phyloP scores from a whole-genome alignment of 768 basidiomycete species.

The Kwoniella botswanensis region DNA sequence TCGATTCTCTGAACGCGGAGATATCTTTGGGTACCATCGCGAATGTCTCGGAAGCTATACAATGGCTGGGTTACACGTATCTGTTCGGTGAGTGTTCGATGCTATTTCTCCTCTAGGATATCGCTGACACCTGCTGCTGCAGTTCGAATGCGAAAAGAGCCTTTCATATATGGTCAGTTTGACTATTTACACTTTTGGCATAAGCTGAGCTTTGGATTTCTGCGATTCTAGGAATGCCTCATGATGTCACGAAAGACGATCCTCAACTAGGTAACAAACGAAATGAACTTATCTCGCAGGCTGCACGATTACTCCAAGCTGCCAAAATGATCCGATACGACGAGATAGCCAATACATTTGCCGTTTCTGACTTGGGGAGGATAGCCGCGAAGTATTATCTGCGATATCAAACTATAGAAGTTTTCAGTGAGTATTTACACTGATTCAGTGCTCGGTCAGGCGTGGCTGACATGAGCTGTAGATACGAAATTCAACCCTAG shows the following conservation, averaged over 20 bases:
- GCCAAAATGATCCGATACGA: conserved; percentile 84
- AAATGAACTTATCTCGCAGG: conserved; percentile 68
- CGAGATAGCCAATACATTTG: conserved; percentile 65
- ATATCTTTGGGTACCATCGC: conserved; percentile 92
- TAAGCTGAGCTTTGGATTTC: conserved; percentile 13
- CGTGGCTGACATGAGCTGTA: conserved; percentile 16
- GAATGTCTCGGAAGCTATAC: conserved; percentile 80
- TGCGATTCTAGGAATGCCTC: conserved; percentile 67
- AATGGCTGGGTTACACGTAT: conserved; percentile 97
- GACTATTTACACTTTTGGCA: conserved; percentile 5
- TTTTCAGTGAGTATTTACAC: conserved; percentile 65
- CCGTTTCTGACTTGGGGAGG: conserved; percentile 86
- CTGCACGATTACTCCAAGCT: conserved; percentile 71
- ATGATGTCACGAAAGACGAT: conserved; percentile 72
- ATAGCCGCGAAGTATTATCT: conserved; percentile 98
- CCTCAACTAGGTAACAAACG: conserved; percentile 74
- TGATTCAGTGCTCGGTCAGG: too few species aligned
- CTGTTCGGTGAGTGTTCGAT: conserved; percentile 64
- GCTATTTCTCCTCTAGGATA: neutral
- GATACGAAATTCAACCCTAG: conserved; percentile 71
- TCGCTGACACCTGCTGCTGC: neutral
- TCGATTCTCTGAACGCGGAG: conserved; percentile 93
- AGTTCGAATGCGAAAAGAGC: conserved; percentile 92
- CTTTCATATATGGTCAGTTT: conserved; percentile 74
- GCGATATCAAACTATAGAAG: conserved; percentile 78